A percentile compares a stretch with the other conserved stretches of the same genome.
Evolutionary conservation across 345 rosid genomes (phyloP).

Genomic region (Luvunga scandens): DNA sequence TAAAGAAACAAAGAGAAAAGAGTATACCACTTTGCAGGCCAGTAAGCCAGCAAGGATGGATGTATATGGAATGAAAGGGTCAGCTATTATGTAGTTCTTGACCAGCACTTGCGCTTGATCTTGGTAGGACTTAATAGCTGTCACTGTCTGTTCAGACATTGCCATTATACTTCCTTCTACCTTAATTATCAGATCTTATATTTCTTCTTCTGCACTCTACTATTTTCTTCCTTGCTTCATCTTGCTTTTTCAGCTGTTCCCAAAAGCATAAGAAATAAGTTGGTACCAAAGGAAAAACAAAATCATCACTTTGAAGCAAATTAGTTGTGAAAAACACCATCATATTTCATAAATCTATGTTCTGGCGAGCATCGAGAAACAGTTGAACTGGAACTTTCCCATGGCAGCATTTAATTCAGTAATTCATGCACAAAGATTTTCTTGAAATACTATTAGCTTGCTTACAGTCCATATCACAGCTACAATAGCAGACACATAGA

Average conservation of each 20-base stretch:
- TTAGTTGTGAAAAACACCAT: neutral
- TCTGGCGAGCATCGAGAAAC: neutral
- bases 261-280: slow-evolving; percentile 11
- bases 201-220: slow-evolving; percentile 3
- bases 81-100: slow-evolving; percentile 56
- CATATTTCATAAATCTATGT: neutral
- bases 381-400: neutral
- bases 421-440: neutral
- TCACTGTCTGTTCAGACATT: slow-evolving; percentile 34
- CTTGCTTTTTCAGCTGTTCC: slow-evolving; percentile 16
- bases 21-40: slow-evolving; percentile 80
- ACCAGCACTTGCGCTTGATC: slow-evolving; percentile 63
- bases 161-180: slow-evolving; percentile 22
- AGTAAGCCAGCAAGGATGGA: slow-evolving; percentile 65
- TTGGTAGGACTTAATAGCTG: slow-evolving; percentile 64
- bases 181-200: slow-evolving; percentile 9
- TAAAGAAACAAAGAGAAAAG: slow-evolving; percentile 1
- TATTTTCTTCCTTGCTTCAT: slow-evolving; percentile 19
- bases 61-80: slow-evolving; percentile 70
- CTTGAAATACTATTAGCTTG: neutral
- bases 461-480: neutral
- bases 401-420: neutral
- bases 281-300: neutral
- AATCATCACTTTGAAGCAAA: neutral
- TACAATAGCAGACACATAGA: neutral